Evolutionary conservation across 169 alveolate species (phyloP).

Genomic region (Sarcocystis neurona): DNA sequence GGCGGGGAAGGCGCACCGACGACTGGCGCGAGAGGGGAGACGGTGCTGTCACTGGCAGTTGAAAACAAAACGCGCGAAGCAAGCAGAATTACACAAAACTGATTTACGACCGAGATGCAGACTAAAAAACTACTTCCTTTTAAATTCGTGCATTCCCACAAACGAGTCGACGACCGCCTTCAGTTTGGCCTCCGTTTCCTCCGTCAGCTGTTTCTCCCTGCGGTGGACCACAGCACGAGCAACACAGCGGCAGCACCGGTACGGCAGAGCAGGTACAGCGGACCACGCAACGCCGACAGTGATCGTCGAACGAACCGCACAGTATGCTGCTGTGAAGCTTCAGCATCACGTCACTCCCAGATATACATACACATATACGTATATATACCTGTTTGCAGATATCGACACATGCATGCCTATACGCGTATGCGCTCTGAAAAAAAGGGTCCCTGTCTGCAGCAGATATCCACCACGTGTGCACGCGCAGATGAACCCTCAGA

Average conservation of each 20-base stretch:
- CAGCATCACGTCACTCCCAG: background rate
- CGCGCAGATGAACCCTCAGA: background rate
- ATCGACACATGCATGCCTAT: too few species aligned
- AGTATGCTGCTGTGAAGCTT: background rate
- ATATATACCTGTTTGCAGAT: too few species aligned
- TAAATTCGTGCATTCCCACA: constrained; percentile 37
- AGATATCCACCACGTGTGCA: too few species aligned
- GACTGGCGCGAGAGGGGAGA: background rate
- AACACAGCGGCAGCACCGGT: background rate
- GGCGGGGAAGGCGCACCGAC: too few species aligned
- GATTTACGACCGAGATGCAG: background rate
- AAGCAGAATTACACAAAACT: background rate
- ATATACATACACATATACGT: background rate
- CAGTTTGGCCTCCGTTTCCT: constrained; percentile 52
- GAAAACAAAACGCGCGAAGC: background rate
- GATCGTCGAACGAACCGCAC: background rate
- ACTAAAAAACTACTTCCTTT: background rate
- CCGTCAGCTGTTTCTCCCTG: constrained; percentile 44
- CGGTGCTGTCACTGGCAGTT: background rate
- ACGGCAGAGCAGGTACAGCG: background rate
- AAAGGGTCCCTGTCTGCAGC: too few species aligned
- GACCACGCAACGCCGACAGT: background rate
- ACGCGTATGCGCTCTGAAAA: too few species aligned
- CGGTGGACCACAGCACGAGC: background rate
- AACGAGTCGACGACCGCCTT: constrained; percentile 41